Evolutionary conservation across 2,329 filamentous ascomycete genomes (phyloP), one percentile per base, ranked within the genome.

Genomic region (Penicillium sp.): DNA sequence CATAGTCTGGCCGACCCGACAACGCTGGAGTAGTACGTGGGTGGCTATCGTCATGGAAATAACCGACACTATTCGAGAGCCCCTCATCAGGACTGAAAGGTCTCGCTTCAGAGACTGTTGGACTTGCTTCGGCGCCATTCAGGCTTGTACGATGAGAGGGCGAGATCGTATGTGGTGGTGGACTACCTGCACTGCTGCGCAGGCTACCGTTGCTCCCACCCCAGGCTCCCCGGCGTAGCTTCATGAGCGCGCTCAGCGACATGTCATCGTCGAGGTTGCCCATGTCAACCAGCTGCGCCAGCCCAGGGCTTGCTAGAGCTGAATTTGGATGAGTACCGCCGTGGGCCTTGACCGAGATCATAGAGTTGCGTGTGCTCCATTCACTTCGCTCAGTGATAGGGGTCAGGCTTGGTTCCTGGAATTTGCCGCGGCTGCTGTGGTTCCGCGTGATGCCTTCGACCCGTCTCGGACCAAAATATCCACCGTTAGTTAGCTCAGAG

Each of bases 371-470:
- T 56, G 95, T 96, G 40, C 91, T 96, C 78, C 96, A 97, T 74
- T 99, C 94, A 56, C 90, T 96, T 12, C 92, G 85, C 72, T 97
- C 94, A 0, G 93, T 97, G 65, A 99, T 97, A 6, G 94, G 94
- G 1, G 94, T 97, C 45, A 99, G 78, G 66, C 94, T 97, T 1
- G 94, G 93, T 70, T 97, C 93, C 38, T 88, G 85, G 19, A 89
- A 89, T 30, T 87, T 84, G 49, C 87, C 80, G 14, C 87, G 85
- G 19, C 90, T 91, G 61, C 89, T 94, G 52, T 85, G 85, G 59
- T 82, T 87, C 35, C 90, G 84, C 50, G 77, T 77, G 38, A 87
- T 66, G 3, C 80, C 79, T 55, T 86, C 82, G 16, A 88, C 74
- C 2, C 88, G 88, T 19, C 88, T 85, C 0, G 89, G 85, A 1